phyloP scores from a whole-genome alignment of 345 rosid genomes.

The Cochlearia excelsa region DNA sequence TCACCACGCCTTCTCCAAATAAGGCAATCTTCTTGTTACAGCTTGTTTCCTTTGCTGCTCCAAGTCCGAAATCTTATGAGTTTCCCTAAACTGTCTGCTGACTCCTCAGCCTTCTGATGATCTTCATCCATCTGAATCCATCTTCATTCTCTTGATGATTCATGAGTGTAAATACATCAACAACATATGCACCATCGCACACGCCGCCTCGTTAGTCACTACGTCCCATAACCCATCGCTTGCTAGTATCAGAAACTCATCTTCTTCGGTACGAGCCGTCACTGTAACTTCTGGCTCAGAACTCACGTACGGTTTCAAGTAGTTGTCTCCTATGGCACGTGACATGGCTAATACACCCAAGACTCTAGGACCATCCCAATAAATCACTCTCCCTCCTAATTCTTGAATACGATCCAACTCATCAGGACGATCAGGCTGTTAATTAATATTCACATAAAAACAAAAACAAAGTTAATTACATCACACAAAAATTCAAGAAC shows the following conservation, averaged over 20 bases:
- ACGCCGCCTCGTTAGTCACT: conserved; percentile 74
- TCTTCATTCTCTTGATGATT: too few relatives aligned
- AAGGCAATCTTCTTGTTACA: too few relatives aligned
- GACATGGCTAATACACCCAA: conserved; percentile 88
- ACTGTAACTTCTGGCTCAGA: conserved; percentile 77
- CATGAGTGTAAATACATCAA: too few relatives aligned
- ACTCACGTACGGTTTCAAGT: conserved; percentile 85
- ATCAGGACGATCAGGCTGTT: conserved; percentile 91
- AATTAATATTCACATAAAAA: too few relatives aligned
- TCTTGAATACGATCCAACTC: conserved; percentile 67
- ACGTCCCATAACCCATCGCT: conserved; percentile 95
- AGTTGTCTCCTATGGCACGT: conserved; percentile 86
- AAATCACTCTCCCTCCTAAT: conserved; percentile 88
- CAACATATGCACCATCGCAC: conserved; percentile 70
- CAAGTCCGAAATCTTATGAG: too few relatives aligned
- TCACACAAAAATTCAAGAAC: too few relatives aligned
- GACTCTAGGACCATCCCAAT: conserved; percentile 87
- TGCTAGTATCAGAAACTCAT: conserved; percentile 76
- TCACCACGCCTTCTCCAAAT: too few relatives aligned
- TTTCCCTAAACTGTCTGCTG: too few relatives aligned
- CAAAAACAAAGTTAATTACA: too few relatives aligned
- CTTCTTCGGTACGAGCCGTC: conserved; percentile 58
- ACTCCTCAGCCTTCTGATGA: too few relatives aligned
- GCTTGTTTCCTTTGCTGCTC: too few relatives aligned
- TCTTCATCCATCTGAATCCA: too few relatives aligned